phyloP scores from a whole-genome alignment of 257 asterid species.

The Solanum commersonii region DNA sequence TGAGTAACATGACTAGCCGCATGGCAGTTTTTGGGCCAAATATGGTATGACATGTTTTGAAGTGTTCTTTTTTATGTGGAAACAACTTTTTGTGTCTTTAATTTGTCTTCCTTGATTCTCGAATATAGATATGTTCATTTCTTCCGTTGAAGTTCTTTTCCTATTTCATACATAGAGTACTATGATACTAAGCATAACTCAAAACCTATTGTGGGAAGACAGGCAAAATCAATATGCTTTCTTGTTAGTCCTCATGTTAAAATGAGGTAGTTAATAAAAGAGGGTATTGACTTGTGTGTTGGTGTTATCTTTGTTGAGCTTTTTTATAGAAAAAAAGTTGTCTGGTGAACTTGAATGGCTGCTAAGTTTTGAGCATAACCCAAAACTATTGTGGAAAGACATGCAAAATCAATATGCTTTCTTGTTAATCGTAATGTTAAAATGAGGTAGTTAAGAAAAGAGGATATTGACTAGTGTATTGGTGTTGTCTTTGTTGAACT shows the following conservation, averaged over 20 bases:
- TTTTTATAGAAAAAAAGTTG: neutral
- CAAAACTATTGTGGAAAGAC: neutral
- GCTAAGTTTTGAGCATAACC: neutral
- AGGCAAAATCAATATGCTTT: neutral
- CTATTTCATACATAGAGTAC: neutral
- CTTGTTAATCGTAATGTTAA: neutral
- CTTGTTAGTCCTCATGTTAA: neutral
- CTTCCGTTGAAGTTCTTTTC: neutral
- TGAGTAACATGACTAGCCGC: constrained; percentile 75
- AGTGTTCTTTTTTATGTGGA: neutral
- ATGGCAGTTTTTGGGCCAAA: constrained; percentile 90
- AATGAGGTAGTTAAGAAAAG: neutral
- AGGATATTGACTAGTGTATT: neutral
- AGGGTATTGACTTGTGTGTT: neutral
- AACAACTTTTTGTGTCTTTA: neutral
- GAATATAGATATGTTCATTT: neutral
- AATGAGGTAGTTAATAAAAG: neutral
- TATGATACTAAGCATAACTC: neutral
- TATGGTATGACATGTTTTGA: constrained; percentile 38
- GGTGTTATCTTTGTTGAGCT: neutral
- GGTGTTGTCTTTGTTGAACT: neutral
- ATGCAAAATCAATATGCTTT: neutral
- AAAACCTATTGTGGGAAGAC: neutral
- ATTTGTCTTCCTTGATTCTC: neutral
- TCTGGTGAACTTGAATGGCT: neutral